Conservation (phyloP, 139 green algal genomes). For the Micractinium sp. region DNA sequence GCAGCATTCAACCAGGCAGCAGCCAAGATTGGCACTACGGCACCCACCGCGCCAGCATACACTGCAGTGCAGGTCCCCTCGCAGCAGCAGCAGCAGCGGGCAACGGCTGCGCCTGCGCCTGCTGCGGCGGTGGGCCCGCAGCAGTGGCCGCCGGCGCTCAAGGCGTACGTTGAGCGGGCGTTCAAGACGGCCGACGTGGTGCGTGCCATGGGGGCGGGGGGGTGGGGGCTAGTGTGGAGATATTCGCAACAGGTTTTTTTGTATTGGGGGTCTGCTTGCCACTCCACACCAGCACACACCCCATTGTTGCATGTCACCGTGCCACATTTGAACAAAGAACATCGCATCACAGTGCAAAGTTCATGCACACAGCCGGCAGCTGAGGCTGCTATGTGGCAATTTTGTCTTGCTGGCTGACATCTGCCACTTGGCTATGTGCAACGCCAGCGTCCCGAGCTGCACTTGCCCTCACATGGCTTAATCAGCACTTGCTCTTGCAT, state of each 20-base stretch:
- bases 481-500: background rate
- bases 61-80: background rate
- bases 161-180: slow-evolving; percentile 53
- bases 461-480: too few relatives aligned
- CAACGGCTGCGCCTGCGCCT: background rate
- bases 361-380: too few relatives aligned
- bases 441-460: background rate
- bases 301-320: too few relatives aligned
- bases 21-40: background rate
- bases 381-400: too few relatives aligned
- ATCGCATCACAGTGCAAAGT: too few relatives aligned
- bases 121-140: slow-evolving; percentile 3
- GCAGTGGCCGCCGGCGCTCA: slow-evolving; percentile 51
- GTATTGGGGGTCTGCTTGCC: too few relatives aligned
- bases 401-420: too few relatives aligned
- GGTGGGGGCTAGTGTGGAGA: too few relatives aligned
- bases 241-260: too few relatives aligned
- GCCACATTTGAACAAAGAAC: too few relatives aligned
- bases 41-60: slow-evolving; percentile 11
- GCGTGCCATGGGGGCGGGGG: background rate
- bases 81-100: background rate
- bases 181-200: slow-evolving; percentile 38
- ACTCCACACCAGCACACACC: too few relatives aligned
- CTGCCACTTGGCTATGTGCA: too few relatives aligned
- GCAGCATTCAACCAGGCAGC: slow-evolving; percentile 20